These are phyloP conservation scores for Suillus tomentosus DNA, from an alignment of 768 basidiomycete species.

Conservation along the genomic window DNA sequence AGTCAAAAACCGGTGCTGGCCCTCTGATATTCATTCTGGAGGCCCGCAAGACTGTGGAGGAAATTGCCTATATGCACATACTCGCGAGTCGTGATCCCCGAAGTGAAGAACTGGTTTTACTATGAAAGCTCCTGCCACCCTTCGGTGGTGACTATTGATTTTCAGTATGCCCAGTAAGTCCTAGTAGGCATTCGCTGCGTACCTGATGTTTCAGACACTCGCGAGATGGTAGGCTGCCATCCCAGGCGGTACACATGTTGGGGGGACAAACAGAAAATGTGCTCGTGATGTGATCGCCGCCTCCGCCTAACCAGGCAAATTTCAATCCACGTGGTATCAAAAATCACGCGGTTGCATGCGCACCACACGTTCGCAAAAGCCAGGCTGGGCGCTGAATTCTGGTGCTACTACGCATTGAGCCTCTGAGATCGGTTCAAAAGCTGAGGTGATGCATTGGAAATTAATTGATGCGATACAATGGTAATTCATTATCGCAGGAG, in stretches of 20 bases:
- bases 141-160: constrained; percentile 7
- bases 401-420: constrained; percentile 33
- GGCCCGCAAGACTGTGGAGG: constrained; percentile 49
- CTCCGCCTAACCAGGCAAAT: background rate
- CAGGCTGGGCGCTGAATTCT: background rate
- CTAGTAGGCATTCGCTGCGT: constrained; percentile 30
- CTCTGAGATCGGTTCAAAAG: background rate
- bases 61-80: constrained; percentile 83
- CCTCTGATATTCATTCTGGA: constrained; percentile 68
- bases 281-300: background rate
- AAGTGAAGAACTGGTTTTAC: constrained; percentile 84
- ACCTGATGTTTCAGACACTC: constrained; percentile 3
- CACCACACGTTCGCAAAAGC: background rate
- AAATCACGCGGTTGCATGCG: background rate
- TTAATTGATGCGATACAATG: constrained; percentile 46
- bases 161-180: constrained; percentile 37
- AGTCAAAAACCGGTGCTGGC: constrained; percentile 82
- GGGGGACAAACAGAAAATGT: background rate
- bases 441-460: constrained; percentile 42
- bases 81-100: constrained; percentile 37
- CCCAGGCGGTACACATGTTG: background rate
- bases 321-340: background rate
- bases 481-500: constrained; percentile 55
- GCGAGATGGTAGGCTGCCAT: constrained; percentile 24
- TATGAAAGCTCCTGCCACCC: constrained; percentile 37